Percentiles rank a stretch among this genome's conserved stretches.
Conservation (phyloP, 208 protist genomes). For the Naegleria gruberi region DNA sequence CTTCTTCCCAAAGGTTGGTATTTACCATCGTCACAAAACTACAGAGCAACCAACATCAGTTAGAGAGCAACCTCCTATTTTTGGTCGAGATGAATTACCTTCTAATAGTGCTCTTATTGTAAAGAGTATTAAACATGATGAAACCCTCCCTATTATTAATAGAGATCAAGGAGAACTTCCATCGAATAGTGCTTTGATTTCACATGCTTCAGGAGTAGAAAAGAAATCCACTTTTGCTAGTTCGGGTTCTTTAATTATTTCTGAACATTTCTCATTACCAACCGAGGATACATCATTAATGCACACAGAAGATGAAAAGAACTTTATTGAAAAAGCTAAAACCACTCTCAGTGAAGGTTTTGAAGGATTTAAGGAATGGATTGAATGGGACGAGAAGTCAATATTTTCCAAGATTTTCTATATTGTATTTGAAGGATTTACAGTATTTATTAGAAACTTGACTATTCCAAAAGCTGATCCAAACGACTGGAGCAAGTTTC, state of each 20-base stretch:
- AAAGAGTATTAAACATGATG: neutral
- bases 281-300: no score
- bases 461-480: conserved; percentile 23
- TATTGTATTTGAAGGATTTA: neutral
- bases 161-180: neutral
- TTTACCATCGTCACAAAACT: neutral
- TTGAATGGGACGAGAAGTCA: conserved; percentile 14
- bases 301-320: neutral
- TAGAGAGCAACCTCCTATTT: neutral
- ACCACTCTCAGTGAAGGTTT: neutral
- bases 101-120: neutral
- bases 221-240: no score
- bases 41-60: neutral
- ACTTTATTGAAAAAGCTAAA: no score
- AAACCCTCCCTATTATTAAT: neutral
- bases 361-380: neutral
- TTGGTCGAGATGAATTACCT: neutral
- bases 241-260: neutral
- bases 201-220: no score
- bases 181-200: neutral
- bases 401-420: neutral
- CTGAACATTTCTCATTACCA: neutral
- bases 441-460: neutral
- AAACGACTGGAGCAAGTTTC: conserved; percentile 8
- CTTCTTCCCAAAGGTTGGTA: conserved; percentile 2